A percentile compares a stretch with the other conserved stretches of the same genome.
These are phyloP conservation scores for Pinus tabuliformis DNA, from an alignment of 75 land plant species.

Conservation along the genomic window DNA sequence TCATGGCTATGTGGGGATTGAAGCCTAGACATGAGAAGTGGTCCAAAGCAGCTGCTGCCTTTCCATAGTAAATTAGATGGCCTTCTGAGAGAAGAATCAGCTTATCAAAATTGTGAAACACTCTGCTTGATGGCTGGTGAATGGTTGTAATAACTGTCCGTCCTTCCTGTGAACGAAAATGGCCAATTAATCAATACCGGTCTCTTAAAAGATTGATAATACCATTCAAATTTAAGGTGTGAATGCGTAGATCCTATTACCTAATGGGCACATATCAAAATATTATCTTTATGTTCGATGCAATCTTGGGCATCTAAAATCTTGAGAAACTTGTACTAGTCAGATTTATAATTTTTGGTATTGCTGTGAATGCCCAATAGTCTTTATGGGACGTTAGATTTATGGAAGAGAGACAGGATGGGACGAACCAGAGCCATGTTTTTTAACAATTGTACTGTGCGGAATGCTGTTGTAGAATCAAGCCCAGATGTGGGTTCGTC, in stretches of 20 bases:
- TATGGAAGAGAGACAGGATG: slow-evolving; percentile 9
- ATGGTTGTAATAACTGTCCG: slow-evolving; percentile 32
- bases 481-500: slow-evolving; percentile 84
- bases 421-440: slow-evolving; percentile 27
- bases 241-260: slow-evolving; percentile 22
- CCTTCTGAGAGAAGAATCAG: slow-evolving; percentile 31
- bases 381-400: slow-evolving; percentile 37
- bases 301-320: too few species aligned
- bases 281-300: neutral
- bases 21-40: slow-evolving; percentile 20
- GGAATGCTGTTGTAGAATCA: slow-evolving; percentile 68
- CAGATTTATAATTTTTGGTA: slow-evolving; percentile 27
- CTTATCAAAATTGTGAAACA: slow-evolving; percentile 30
- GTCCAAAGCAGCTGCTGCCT: slow-evolving; percentile 7
- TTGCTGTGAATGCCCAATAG: slow-evolving; percentile 28
- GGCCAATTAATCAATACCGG: neutral
- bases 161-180: slow-evolving; percentile 9
- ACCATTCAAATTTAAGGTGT: slow-evolving; percentile 41
- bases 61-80: slow-evolving; percentile 29
- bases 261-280: neutral
- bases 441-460: slow-evolving; percentile 34
- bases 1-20: slow-evolving; percentile 16
- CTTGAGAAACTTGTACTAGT: neutral
- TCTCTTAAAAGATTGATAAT: slow-evolving; percentile 21
- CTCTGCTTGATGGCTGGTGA: slow-evolving; percentile 36